Base-by-base conservation (phyloP, 257 asterid genomes). In the Solanum bukasovii region DNA sequence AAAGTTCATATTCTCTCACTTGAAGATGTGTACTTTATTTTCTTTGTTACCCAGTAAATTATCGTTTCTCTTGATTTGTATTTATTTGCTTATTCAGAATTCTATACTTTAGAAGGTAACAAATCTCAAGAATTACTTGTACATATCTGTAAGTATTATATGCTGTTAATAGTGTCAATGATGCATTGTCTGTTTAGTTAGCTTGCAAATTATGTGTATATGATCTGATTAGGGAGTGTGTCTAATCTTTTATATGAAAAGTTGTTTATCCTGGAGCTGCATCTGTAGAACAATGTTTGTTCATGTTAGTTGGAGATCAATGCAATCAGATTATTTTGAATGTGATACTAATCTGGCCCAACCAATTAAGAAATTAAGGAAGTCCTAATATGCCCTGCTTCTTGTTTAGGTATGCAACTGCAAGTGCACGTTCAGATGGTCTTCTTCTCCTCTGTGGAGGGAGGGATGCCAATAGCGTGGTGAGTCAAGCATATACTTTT, bases 341-440 rank as follows among this genome's bases (percentile, higher is more conserved):
- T 81, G 84, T 79, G 65, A 81, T 27, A 27, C 27, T 49, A 81
- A 44, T 29, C 12, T 81, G 20, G 29, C 27, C 70, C 70, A 49
- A 29, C 70, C 29, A 81, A 52, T 31, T 46, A 49, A 31, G 18
- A 46, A 81, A 27, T 81, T 38, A 23, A 75, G 83, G 70, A 46
- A 49, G 4, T 49, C 85, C 70, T 81, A 49, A 81, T 81, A 20
- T 9, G 70, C 29, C 11, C 10, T 29, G 27, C 23, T 46, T 44
- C 85, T 18, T 29, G 72, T 73, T 78, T 91, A 97, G 99, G 99
- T 97, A 97, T 91, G 99, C 99, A 38, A 97, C 99, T 61, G 99
- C 99, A 81, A 97, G 99, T 90, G 99, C 99, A 44, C 98, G 99
- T 68, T 96, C 99, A 68, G 99, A 97, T 92, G 99, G 99, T 87